These are phyloP conservation scores for Funneliformis caledonium DNA, from an alignment of 371 early-diverging fungal genomes.

Conservation along the genomic window DNA sequence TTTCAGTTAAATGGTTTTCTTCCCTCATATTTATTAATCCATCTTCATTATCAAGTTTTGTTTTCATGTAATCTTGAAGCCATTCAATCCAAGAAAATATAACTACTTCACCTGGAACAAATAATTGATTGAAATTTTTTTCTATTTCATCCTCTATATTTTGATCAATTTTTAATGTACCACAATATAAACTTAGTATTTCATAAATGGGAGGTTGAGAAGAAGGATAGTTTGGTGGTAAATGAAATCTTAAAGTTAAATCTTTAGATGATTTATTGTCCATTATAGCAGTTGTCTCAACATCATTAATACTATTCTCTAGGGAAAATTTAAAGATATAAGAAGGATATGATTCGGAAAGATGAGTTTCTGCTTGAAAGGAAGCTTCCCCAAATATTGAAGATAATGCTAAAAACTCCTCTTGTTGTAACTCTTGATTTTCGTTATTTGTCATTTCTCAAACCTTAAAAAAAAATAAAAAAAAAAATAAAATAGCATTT, in stretches of 20 bases:
- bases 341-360: neutral
- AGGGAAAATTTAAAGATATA: slow-evolving; percentile 25
- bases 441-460: neutral
- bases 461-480: too few species aligned
- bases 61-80: slow-evolving; percentile 50
- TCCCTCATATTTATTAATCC: neutral
- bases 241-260: slow-evolving; percentile 57
- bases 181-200: slow-evolving; percentile 69
- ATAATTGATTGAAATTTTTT: slow-evolving; percentile 59
- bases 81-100: slow-evolving; percentile 79
- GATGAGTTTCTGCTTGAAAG: slow-evolving; percentile 42
- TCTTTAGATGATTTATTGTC: slow-evolving; percentile 34
- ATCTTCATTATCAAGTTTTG: slow-evolving; percentile 10
- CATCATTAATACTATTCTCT: neutral
- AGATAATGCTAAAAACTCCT: slow-evolving; percentile 49
- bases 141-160: slow-evolving; percentile 56
- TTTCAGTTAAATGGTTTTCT: neutral
- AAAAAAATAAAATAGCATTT: too few species aligned
- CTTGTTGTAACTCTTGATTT: slow-evolving; percentile 28
- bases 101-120: slow-evolving; percentile 71
- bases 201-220: slow-evolving; percentile 70
- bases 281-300: too few species aligned
- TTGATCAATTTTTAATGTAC: slow-evolving; percentile 54
- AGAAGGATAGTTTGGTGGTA: slow-evolving; percentile 74
- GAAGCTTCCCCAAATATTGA: slow-evolving; percentile 51